Evolutionary conservation across 257 asterid genomes (phyloP), one percentile per base, ranked within the genome.

Genomic region (Avicennia marina): DNA sequence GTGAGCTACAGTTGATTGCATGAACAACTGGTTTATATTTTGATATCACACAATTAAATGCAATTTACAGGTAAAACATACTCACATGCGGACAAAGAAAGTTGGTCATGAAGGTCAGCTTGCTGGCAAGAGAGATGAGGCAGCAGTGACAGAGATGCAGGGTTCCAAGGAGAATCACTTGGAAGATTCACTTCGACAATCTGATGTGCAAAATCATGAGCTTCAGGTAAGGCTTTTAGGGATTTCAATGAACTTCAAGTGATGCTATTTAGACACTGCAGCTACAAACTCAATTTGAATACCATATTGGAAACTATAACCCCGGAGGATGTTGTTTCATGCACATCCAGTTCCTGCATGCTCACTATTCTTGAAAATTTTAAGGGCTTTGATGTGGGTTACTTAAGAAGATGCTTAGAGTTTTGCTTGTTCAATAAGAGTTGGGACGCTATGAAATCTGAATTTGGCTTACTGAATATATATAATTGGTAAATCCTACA

Each of bases 61-160:
- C 53, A 25, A 16, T 40, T 51, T 49, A 20, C 73, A 81, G 97
- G 74, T 72, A 31, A 86, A 86, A 60, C 63, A 75, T 62, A 68
- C 75, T 53, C 90, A 79, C 48, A 46, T 67, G 29, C 80, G 87
- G 57, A 63, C 22, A 6, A 83, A 74, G 77, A 85, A 78, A 67
- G 74, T 56, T 61, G 77, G 79, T 64, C 79, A 68, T 56, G 96
- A 82, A 56, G 79, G 77, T 60, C 88, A 77, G 52, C 25, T 58
- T 57, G 54, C 56, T 58, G 40, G 56, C 24, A 74, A 65, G 75
- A 82, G 73, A 57, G 90, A 81, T 33, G 94, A 83, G 55, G 72
- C 67, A 56, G 38, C 42, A 46, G 58, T 57, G 21, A n/a, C 72
- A 2, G 90, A 80, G 78, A 75, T 66, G 60, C 75, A 68, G 53